phyloP scores from a whole-genome alignment of 2,329 filamentous ascomycete genomes.

The Boeremia exigua region DNA sequence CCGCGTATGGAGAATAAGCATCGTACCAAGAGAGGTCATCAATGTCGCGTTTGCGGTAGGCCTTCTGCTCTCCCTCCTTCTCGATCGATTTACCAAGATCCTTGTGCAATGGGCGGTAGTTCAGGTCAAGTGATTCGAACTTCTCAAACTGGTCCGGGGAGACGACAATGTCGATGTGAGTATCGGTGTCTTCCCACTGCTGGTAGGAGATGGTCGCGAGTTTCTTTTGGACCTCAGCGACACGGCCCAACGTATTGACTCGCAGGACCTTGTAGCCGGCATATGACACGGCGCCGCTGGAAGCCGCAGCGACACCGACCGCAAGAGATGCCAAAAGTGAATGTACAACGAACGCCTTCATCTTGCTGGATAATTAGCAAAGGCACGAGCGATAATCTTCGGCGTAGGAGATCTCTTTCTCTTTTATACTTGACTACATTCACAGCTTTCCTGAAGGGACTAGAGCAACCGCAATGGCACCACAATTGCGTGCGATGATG shows the following conservation, averaged over 20 bases:
- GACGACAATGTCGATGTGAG: conserved; percentile 51
- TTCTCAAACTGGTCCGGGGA: conserved; percentile 43
- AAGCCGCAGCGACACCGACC: conserved; percentile 5
- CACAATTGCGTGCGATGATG: conserved; percentile 11
- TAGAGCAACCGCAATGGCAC: background rate
- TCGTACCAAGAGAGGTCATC: conserved; percentile 27
- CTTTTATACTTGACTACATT: background rate
- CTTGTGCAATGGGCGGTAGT: conserved; percentile 49
- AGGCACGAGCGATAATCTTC: background rate
- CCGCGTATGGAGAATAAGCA: conserved; percentile 29
- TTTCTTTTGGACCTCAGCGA: conserved; percentile 38
- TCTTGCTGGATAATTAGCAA: background rate
- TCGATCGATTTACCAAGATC: conserved; percentile 52
- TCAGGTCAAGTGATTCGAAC: conserved; percentile 46
- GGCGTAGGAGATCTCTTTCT: no score
- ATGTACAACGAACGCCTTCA: conserved; percentile 5
- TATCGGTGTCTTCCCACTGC: conserved; percentile 40
- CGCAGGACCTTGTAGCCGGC: conserved; percentile 49
- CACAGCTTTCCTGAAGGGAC: background rate
- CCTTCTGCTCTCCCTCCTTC: conserved; percentile 52
- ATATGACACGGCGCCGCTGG: conserved; percentile 39
- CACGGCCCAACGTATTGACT: conserved; percentile 40
- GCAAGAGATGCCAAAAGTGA: conserved; percentile 12
- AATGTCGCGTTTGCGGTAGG: conserved; percentile 18
- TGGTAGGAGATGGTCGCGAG: conserved; percentile 45